Evolutionary conservation across 164 flowering plant genomes (phyloP).

Genomic region (Echeveria elegans): DNA sequence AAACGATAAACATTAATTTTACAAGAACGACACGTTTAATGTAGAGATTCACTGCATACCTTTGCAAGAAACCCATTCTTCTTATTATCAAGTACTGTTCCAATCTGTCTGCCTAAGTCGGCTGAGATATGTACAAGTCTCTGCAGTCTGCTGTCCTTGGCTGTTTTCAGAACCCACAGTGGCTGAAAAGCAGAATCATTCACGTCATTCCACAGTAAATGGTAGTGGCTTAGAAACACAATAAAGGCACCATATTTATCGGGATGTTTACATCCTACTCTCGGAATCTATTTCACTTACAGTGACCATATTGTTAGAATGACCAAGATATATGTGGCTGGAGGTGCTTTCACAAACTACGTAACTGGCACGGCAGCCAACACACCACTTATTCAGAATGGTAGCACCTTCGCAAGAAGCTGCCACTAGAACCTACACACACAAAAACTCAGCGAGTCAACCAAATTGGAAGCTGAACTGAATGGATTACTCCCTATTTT

Average conservation of each 20-base stretch:
- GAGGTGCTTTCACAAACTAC: slow-evolving; percentile 84
- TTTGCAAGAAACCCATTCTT: slow-evolving; percentile 24
- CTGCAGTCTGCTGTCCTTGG: slow-evolving; percentile 53
- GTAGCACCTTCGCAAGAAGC: slow-evolving; percentile 56
- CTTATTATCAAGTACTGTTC: slow-evolving; percentile 41
- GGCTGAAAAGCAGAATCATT: slow-evolving; percentile 41
- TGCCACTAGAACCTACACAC: slow-evolving; percentile 62
- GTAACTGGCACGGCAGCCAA: slow-evolving; percentile 64
- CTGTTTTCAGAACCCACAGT: slow-evolving; percentile 80
- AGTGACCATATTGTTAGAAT: slow-evolving; percentile 55
- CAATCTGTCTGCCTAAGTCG: slow-evolving; percentile 79
- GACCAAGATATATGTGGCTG: slow-evolving; percentile 64
- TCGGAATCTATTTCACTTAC: slow-evolving; percentile 35
- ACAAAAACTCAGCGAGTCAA: slow-evolving; percentile 7
- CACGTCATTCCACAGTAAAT: neutral
- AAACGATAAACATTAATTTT: neutral
- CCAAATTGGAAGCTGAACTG: neutral
- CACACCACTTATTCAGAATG: slow-evolving; percentile 59
- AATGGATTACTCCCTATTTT: neutral
- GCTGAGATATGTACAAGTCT: slow-evolving; percentile 77
- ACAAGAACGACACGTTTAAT: too few species aligned
- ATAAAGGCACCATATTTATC: neutral
- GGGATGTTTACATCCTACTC: neutral
- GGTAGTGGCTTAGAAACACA: neutral
- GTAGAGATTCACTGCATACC: too few species aligned